Base-by-base conservation (phyloP, 495 filamentous ascomycete species). In the Aspergillus wentii region DNA sequence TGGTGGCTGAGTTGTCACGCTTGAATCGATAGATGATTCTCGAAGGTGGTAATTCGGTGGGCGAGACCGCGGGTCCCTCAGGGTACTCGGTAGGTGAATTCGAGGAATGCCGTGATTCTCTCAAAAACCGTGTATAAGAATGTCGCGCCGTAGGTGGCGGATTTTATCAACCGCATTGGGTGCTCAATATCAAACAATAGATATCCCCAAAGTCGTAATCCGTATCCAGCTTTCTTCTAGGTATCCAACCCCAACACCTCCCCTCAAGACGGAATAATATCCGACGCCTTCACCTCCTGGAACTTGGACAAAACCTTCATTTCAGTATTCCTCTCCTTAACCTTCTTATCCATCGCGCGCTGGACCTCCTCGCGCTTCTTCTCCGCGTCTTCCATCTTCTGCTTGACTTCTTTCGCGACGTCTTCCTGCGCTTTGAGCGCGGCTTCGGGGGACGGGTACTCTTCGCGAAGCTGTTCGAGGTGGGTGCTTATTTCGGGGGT, bases 251-350 rank as follows among this genome's bases (percentile, higher is more conserved):
- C n/a, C n/a, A n/a, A n/a, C n/a, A n/a, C n/a, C n/a, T n/a, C n/a
- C n/a, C n/a, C n/a, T 59, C 56, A 65, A 30, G 61, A 46, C 26
- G 59, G 51, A 20, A 62, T 49, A 18, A 62, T 52, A 21, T 54
- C 60, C 1, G 59, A 54, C 6, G 51, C 44, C 38, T 66, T 66
- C 14, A 58, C 61, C 27, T 67, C 57, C 35, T 66, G 68, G 26
- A 57, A 69, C 28, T 72, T 72, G 40, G 63, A 63, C 0, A 68
- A 40, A 11, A 72, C 59, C 37, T 68, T 70, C 54, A 68, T 52
- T 46, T 72, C 68, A 1, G 56, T 66, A 30, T 72, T 62, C 13
- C 63, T 48, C 38, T 69, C 65, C 35, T 67, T 69, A 19, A 54
- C 49, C 44, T 70, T 72, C 48, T 69, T 69, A 33, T 71, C 66